phyloP scores from a whole-genome alignment of 495 filamentous ascomycete species.

The Lasiosphaeria hispida region DNA sequence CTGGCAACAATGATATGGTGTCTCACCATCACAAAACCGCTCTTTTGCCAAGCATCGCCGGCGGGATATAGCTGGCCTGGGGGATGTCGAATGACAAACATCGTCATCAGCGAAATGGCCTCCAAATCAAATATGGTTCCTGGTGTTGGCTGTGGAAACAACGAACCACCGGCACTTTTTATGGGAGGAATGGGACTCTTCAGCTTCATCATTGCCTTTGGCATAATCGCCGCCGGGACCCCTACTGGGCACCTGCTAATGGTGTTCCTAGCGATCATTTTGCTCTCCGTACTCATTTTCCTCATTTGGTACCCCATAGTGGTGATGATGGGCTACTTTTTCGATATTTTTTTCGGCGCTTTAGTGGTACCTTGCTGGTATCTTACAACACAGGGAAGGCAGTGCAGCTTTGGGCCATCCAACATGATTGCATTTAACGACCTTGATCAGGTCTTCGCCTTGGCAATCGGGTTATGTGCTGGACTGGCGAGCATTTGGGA shows the following conservation, averaged over 20 bases:
- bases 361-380: neutral
- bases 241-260: too few species aligned
- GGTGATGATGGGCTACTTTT: neutral
- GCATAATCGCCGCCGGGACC: too few species aligned
- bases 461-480: neutral
- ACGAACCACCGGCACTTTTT: too few species aligned
- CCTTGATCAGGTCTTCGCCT: neutral
- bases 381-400: neutral
- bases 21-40: neutral
- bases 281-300: too few species aligned
- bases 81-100: too few species aligned
- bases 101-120: too few species aligned
- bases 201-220: too few species aligned
- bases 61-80: too few species aligned
- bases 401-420: neutral
- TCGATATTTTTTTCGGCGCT: neutral
- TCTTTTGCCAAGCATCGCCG: neutral
- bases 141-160: too few species aligned
- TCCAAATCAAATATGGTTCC: too few species aligned
- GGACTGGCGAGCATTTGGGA: neutral
- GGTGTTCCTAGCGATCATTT: too few species aligned
- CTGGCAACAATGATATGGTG: neutral
- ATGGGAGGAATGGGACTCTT: too few species aligned
- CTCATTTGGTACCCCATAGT: neutral
- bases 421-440: constrained; percentile 1